Evolutionary conservation across 257 asterid genomes (phyloP).

Genomic region (Fraxinus pennsylvanica): DNA sequence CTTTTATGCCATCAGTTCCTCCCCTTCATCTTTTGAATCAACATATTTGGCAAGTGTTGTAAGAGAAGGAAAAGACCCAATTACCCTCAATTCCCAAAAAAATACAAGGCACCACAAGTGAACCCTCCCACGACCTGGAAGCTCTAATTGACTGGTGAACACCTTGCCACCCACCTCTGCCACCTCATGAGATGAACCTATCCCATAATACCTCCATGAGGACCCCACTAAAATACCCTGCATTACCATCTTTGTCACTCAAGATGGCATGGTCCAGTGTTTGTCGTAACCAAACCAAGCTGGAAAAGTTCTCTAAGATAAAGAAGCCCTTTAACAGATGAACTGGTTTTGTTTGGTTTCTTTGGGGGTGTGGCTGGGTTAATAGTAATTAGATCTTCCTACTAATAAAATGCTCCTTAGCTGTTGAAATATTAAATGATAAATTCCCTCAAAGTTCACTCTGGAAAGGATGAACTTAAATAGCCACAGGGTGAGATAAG

Average conservation of each 20-base stretch:
- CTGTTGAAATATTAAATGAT: not conserved
- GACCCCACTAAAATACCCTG: not conserved
- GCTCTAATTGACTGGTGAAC: not conserved
- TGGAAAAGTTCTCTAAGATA: not conserved
- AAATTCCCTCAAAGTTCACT: not conserved
- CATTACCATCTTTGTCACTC: not conserved
- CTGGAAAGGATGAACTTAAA: not conserved
- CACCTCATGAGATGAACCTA: not conserved
- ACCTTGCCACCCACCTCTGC: not conserved
- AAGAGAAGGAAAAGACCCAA: not conserved
- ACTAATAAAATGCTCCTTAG: not conserved
- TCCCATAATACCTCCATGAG: not conserved
- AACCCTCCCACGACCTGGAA: not conserved
- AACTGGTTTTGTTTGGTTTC: not conserved
- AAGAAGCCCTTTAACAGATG: not conserved
- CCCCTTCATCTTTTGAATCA: not conserved
- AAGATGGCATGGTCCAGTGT: not conserved
- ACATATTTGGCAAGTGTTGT: not conserved
- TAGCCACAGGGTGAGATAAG: not conserved
- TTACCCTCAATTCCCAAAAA: not conserved
- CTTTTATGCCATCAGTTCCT: not conserved
- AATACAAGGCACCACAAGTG: not conserved
- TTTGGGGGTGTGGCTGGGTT: not conserved
- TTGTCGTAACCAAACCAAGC: not conserved
- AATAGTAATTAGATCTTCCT: not conserved